Base-by-base conservation (phyloP, 108 stramenopile species). In the Cyclostephanos tholiformis region DNA sequence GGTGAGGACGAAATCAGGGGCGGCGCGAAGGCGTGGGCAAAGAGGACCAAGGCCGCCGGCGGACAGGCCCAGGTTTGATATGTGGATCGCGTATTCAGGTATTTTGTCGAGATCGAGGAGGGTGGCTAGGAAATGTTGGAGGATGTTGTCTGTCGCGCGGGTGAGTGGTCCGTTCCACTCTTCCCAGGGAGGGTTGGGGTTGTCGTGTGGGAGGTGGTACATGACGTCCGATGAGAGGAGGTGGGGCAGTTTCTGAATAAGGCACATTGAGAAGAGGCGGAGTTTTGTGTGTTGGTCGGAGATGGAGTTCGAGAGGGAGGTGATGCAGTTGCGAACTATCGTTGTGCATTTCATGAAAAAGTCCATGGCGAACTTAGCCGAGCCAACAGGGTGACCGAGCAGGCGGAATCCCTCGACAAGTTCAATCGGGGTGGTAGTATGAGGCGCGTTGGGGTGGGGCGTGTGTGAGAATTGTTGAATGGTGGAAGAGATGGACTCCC, bases 251-350 rank as follows among this genome's bases (percentile, higher is more conserved):
- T 59, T 59, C 25, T 59, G 57, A 5, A 27, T 27, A 5, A 30
- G 16, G 29, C 57, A 59, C 25, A 32, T 27, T 8, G 57, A 16
- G 27, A 59, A 59, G 6, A 59, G 26, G 8, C 25, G 11, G 6
- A 60, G 59, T 35, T 38, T 13, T 35, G 59, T 60, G 4, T 60
- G 59, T 39, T 17, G 11, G 32, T 60, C 59, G 19, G 59, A 12
- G 16, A 60, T 60, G 19, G 13, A 19, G 12, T 10, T 0, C 0
- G 19, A 9, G 8, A 60, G 59, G 2, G 16, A 20, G n/a, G 38
- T 4, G 35, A 35, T 60, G 59, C 17, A 13, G 29, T 29, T 9
- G 2, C 5, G 19, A 5, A 14, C 29, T 4, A 26, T 56, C 23
- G 56, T 6, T 6, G 12, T 6, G 25, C 25, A 26, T 25, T 14